Conservation (phyloP, 1,284 basidiomycete species). For the Ustilago xerochloae region DNA sequence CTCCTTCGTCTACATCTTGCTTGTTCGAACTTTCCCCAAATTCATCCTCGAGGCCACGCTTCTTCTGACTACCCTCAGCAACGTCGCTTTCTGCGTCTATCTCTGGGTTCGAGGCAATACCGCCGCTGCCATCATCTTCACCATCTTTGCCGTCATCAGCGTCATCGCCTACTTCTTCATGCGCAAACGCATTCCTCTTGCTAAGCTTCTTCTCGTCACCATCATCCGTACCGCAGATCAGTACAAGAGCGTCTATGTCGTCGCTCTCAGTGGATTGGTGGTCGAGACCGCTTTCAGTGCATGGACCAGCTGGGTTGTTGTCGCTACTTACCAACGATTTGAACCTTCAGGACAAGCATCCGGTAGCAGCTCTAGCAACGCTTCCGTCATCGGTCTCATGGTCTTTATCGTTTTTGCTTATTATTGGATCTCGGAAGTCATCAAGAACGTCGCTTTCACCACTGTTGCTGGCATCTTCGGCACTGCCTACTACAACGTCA, state of each 20-base stretch:
- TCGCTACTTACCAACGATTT: conserved; percentile 61
- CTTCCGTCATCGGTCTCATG: conserved; percentile 58
- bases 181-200: conserved; percentile 60
- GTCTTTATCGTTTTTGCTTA: conserved; percentile 58
- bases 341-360: conserved; percentile 41
- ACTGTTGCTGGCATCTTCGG: conserved; percentile 62
- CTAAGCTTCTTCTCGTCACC: conserved; percentile 57
- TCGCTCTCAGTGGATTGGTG: conserved; percentile 50
- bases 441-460: conserved; percentile 63
- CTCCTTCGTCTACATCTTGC: conserved; percentile 70
- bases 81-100: conserved; percentile 55
- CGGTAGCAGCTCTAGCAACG: conserved; percentile 43
- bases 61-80: conserved; percentile 50
- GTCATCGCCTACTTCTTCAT: conserved; percentile 62
- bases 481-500: conserved; percentile 56
- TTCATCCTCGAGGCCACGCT: conserved; percentile 67
- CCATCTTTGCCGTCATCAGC: conserved; percentile 61
- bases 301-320: conserved; percentile 59
- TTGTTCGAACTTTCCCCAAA: conserved; percentile 81
- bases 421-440: conserved; percentile 59
- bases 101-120: conserved; percentile 55
- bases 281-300: conserved; percentile 57
- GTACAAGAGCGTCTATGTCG: conserved; percentile 59
- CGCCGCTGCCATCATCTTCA: conserved; percentile 59
- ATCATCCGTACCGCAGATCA: conserved; percentile 57